phyloP scores from a whole-genome alignment of 805 yeast genomes.

The Kodamaea kaohsiungensis region DNA sequence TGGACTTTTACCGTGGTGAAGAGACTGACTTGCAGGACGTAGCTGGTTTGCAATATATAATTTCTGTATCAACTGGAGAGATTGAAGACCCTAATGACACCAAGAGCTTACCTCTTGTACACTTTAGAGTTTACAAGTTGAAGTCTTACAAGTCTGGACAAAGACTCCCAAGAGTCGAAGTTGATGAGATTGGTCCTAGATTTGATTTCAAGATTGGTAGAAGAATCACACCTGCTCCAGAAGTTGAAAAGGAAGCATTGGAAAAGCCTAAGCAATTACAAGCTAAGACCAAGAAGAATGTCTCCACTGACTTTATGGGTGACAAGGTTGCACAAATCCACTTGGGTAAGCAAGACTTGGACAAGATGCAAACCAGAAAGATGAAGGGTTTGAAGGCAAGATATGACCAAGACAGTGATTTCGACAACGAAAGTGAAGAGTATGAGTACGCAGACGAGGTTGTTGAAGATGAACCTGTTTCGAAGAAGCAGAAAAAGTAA shows the following conservation, averaged over 20 bases:
- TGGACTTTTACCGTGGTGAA: slow-evolving; percentile 90
- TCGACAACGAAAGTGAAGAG: slow-evolving; percentile 50
- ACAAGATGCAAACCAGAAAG: slow-evolving; percentile 91
- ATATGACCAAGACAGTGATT: slow-evolving; percentile 74
- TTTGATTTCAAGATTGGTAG: slow-evolving; percentile 92
- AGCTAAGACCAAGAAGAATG: slow-evolving; percentile 83
- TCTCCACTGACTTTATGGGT: slow-evolving; percentile 85
- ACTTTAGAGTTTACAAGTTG: slow-evolving; percentile 88
- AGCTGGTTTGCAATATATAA: slow-evolving; percentile 90
- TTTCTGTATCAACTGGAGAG: slow-evolving; percentile 73
- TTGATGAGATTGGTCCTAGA: slow-evolving; percentile 95
- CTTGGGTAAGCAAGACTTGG: slow-evolving; percentile 91
- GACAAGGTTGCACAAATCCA: slow-evolving; percentile 96
- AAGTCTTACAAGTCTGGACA: slow-evolving; percentile 82
- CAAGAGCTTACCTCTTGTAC: slow-evolving; percentile 70
- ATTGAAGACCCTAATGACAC: slow-evolving; percentile 74
- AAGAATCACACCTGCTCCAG: slow-evolving; percentile 77
- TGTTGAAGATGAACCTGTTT: slow-evolving; percentile 18
- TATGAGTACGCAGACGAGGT: slow-evolving; percentile 12
- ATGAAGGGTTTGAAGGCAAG: slow-evolving; percentile 95
- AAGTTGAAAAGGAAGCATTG: slow-evolving; percentile 86
- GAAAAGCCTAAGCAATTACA: slow-evolving; percentile 79
- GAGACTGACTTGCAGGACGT: slow-evolving; percentile 83
- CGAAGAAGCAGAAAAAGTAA: slow-evolving; percentile 33
- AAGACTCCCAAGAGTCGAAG: slow-evolving; percentile 89